phyloP scores from a whole-genome alignment of 2,329 filamentous ascomycete species.

The Colletotrichum paranaense region DNA sequence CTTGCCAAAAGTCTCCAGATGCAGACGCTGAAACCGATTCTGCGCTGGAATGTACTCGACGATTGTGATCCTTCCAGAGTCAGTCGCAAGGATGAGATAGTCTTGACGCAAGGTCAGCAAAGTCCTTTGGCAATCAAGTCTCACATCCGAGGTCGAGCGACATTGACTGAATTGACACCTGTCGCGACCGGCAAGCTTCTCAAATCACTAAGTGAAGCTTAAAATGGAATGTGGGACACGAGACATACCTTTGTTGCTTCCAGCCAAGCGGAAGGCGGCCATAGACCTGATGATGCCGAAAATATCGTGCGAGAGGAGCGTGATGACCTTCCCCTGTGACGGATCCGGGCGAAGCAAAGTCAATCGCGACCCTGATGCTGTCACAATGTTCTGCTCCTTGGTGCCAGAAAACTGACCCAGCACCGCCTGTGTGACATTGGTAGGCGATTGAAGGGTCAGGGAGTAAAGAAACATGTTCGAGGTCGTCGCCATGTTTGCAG shows the following conservation, averaged over 20 bases:
- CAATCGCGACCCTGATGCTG: conserved; percentile 89
- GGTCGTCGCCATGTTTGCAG: conserved; percentile 87
- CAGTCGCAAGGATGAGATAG: conserved; percentile 93
- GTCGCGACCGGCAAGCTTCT: conserved; percentile 35
- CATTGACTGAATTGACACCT: conserved; percentile 10
- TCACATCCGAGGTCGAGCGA: conserved; percentile 7
- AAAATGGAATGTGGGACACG: conserved; percentile 48
- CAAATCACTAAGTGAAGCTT: conserved; percentile 76
- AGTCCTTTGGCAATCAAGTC: conserved; percentile 30
- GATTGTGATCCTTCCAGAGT: conserved; percentile 94
- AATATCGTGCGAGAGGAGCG: conserved; percentile 89
- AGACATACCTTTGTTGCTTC: conserved; percentile 92
- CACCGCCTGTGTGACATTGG: conserved; percentile 89
- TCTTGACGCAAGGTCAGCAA: conserved; percentile 64
- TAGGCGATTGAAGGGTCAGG: conserved; percentile 92
- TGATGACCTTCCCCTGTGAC: conserved; percentile 85
- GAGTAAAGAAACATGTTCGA: conserved; percentile 99
- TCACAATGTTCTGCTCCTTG: conserved; percentile 97
- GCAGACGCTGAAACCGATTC: conserved; percentile 89
- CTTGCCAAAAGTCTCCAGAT: conserved; percentile 98
- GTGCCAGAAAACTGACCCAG: conserved; percentile 96
- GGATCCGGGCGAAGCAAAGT: conserved; percentile 89
- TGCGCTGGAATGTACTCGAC: conserved; percentile 89
- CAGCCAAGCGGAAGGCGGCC: conserved; percentile 89
- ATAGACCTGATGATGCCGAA: conserved; percentile 95